Base-by-base conservation (phyloP, 139 green algal genomes). In the Trebouxia sp. region DNA sequence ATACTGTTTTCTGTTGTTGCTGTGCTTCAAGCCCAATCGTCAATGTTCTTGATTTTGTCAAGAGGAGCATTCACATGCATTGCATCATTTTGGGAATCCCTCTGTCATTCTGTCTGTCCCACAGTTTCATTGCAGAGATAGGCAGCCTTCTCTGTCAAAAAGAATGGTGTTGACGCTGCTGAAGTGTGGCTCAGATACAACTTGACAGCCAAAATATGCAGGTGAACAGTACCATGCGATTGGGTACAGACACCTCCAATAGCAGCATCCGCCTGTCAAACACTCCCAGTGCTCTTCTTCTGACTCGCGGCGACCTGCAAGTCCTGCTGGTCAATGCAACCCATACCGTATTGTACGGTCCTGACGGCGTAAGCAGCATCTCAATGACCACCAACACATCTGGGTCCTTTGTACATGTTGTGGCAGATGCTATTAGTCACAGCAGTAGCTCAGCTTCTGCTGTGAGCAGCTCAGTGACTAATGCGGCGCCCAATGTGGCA, bases 241-340 rank as follows among this genome's bases (percentile, higher is more conserved):
- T 72, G 7, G 62, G 62, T 3, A 5, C 9, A 10, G 1, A 12
- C 5, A 9, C 37, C 4, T 72, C 62, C n/a, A 15, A 28, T 14
- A 72, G 43, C 35, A 43, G 32, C 32, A 15, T 72, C 3, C 32
- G 35, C 62, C 28, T 43, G 62, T 32, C 35, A 5, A 72, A 41
- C 20, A 42, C 62, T 10, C 62, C 58, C 26, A 30, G 35, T 43
- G 62, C 32, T 43, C 12, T 72, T 32, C 62, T 69, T 6, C 58
- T 72, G 32, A n/a, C 32, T 28, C 35, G 62, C 42, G 62, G 62
- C 6, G 37, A 45, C 32, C 62, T 45, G 32, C 20, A 35, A 43
- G 62, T 72, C n/a, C 32, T 72, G 15, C 30, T 72, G 35, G 37
- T 72, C 32, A 72, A 72, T 8, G 20, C 62, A 14, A 72, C 62